Evolutionary conservation across 805 yeast genomes (phyloP), one percentile per base, ranked within the genome.

Genomic region (Kazachstania bromeliacearum): DNA sequence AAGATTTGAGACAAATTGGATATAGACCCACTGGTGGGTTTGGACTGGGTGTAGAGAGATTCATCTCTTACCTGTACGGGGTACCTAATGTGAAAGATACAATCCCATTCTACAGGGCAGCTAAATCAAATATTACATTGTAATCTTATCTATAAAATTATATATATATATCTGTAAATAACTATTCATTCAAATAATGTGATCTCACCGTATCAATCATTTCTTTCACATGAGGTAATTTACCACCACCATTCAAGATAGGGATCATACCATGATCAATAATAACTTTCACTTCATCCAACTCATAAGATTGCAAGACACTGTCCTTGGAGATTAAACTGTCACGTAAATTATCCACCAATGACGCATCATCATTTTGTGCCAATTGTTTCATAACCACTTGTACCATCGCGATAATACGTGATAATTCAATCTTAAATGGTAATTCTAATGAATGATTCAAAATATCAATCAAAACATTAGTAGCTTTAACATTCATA

Each of bases 11-110:
- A 41, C 64, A 64, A 42, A 77, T 81, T 47, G 97, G 96, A 0
- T 64, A 82, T 2, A 79, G 79, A 16, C 95, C 96, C 0, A 97
- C 89, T 55, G 98, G 98, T 33, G 99, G 99, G 0, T 92, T 81
- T 60, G 99, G 99, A 0, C 65, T 92, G 67, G 99, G 99, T 0
- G 75, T 88, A 46, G 98, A 92, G 57, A 66, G 99, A 41, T 60
- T 92, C 21, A 57, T 92, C 12, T 75, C 81, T 37, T 88, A 79
- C 46, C 61, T 87, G 37, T 68, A 77, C 6, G 85, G 78, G 3
- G 66, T 79, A 14, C 88, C 79, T 21, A 92, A 88, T 53, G 75
- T 92, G 29, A 71, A 83, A 46, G 99, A 92, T 49, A 82, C 83
- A 7, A 77, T 84, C 16, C 85, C 95, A 2, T 88, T 89, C 55